Conservation (phyloP, 2,329 filamentous ascomycete genomes). For the Teratosphaeria gauchensis region DNA sequence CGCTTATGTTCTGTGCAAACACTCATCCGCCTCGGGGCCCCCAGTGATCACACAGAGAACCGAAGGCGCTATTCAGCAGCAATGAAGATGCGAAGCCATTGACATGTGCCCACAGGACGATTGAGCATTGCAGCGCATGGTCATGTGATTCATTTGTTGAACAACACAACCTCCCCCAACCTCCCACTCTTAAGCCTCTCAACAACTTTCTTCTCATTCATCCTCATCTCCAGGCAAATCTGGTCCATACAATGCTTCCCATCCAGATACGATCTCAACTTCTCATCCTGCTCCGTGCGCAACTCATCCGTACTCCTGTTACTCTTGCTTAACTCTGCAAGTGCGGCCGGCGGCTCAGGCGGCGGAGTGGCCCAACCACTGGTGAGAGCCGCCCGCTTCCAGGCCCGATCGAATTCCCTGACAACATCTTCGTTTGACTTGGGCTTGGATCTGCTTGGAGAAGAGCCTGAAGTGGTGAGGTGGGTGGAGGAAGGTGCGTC, state of each 20-base stretch:
- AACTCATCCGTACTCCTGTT: slow-evolving; percentile 8
- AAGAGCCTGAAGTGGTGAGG: slow-evolving; percentile 5
- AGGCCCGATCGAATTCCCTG: slow-evolving; percentile 22
- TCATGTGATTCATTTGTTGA: slow-evolving; percentile 15
- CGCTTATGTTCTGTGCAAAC: too few relatives aligned
- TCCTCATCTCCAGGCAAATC: slow-evolving; percentile 66
- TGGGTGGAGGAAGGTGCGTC: slow-evolving; percentile 3
- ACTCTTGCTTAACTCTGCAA: slow-evolving; percentile 25
- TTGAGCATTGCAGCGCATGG: background rate
- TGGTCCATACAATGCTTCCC: slow-evolving; percentile 71
- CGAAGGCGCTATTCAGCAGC: too few relatives aligned
- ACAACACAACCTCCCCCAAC: slow-evolving; percentile 22
- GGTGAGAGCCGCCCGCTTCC: slow-evolving; percentile 24
- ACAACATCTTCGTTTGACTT: slow-evolving; percentile 12
- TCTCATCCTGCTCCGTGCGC: slow-evolving; percentile 29
- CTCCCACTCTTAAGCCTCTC: slow-evolving; percentile 51
- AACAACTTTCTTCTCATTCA: slow-evolving; percentile 62
- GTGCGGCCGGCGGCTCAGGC: slow-evolving; percentile 10
- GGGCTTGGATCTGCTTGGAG: slow-evolving; percentile 8
- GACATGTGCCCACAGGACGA: background rate
- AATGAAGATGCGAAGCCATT: too few relatives aligned
- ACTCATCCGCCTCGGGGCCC: too few relatives aligned
- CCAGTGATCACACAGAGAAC: too few relatives aligned
- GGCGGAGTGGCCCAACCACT: slow-evolving; percentile 22
- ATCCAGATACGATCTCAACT: slow-evolving; percentile 59